phyloP scores from a whole-genome alignment of 1,139 yeast genomes.

The Candida sp. region DNA sequence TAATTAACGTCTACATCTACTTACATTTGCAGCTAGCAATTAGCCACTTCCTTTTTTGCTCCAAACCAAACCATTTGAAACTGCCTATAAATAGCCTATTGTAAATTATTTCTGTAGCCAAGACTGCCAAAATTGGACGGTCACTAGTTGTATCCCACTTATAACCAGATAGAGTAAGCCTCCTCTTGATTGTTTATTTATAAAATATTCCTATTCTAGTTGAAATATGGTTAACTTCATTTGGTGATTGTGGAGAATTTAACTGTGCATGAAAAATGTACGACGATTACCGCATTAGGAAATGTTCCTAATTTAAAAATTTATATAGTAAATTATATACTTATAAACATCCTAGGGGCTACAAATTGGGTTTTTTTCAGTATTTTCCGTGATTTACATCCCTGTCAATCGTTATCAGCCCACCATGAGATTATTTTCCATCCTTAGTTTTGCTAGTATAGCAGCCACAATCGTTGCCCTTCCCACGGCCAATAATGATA shows the following conservation, averaged over 20 bases:
- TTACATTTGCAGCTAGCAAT: too few relatives aligned
- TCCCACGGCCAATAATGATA: background rate
- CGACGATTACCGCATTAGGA: background rate
- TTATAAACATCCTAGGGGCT: background rate
- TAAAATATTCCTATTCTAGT: background rate
- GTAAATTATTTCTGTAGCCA: too few relatives aligned
- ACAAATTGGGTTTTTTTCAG: background rate
- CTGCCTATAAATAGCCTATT: too few relatives aligned
- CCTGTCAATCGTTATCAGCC: background rate
- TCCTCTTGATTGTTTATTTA: too few relatives aligned
- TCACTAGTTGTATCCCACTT: background rate
- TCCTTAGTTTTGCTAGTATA: background rate
- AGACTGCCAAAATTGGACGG: background rate
- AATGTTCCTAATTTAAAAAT: background rate
- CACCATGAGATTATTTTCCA: conserved; percentile 1
- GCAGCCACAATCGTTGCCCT: conserved; percentile 1
- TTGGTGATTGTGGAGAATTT: background rate
- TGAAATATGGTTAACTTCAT: background rate
- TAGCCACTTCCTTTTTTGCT: too few relatives aligned
- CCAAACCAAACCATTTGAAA: too few relatives aligned
- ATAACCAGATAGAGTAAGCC: background rate
- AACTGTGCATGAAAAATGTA: background rate
- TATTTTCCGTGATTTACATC: background rate
- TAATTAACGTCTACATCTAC: too few relatives aligned
- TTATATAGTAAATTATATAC: background rate